Evolutionary conservation across 1,284 basidiomycete species (phyloP), one percentile per base, ranked within the genome.

Genomic region (Ceratobasidium sp.): DNA sequence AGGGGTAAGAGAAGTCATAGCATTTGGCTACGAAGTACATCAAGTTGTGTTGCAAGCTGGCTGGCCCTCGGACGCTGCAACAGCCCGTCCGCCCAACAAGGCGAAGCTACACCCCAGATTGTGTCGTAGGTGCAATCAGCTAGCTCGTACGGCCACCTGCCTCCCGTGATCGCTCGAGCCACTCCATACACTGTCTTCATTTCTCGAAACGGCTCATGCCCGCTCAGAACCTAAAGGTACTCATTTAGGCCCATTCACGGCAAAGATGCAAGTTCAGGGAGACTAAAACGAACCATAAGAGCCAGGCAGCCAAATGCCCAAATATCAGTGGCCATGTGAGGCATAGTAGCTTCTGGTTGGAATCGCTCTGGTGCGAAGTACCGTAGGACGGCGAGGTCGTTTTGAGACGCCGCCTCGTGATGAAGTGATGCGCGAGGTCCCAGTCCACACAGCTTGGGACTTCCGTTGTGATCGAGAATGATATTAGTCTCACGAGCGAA

Each of bases 301-400:
- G 50, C 50, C 27, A 64, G 50, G 33, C 62, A 64, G 22, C 62
- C 62, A 51, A 64, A 64, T 14, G 62, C 62, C 62, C 62, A 64
- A 22, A 64, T 19, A 22, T 64, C 62, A 29, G 47, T 51, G 19
- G 62, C 62, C 33, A 33, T 50, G 19, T 50, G 47, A 14, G 62
- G 45, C 9, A 64, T 14, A 14, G 47, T 64, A 19, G 27, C 47
- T 45, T 64, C 62, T 1, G 62, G 27, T n/a, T 31, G 62, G 14
- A 50, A 64, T 51, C 47, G 45, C 47, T 64, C 62, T 19, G 62
- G 62, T 17, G 45, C 62, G 50, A 64, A 64, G 33, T 64, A 64
- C 8, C 62, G 62, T n/a, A 50, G 22, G 9, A 50, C 45, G 1
- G 62, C 27, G 0, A 64, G 29, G n/a, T 64, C 62, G 7, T 47